Evolutionary conservation across 768 basidiomycete species (phyloP).

Genomic region (Agaricus blazei): DNA sequence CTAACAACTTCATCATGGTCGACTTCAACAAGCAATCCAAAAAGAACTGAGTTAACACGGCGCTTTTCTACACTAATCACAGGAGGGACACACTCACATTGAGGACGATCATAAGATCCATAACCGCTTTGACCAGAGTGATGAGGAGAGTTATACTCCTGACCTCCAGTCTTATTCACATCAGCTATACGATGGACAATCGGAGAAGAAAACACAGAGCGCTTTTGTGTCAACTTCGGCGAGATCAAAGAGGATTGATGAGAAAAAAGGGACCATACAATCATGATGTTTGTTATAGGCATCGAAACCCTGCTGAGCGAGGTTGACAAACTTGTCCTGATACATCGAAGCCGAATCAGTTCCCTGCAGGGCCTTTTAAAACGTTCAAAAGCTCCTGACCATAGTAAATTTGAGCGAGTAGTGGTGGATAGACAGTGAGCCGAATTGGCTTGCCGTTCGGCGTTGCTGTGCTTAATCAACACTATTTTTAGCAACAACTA

Average conservation of each 20-base stretch:
- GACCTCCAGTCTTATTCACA: conserved; percentile 55
- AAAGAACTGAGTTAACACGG: neutral
- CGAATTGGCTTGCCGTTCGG: too few relatives aligned
- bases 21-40: conserved; percentile 33
- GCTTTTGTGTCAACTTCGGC: conserved; percentile 8
- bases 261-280: conserved; percentile 22
- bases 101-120: conserved; percentile 17
- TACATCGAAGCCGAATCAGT: neutral
- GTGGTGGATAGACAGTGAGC: too few relatives aligned
- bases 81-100: conserved; percentile 20
- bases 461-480: too few relatives aligned
- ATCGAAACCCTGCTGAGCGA: conserved; percentile 64
- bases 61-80: neutral
- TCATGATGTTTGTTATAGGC: conserved; percentile 45
- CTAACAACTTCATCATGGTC: conserved; percentile 57
- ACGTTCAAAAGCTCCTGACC: neutral
- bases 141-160: conserved; percentile 56
- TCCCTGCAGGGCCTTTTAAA: too few relatives aligned
- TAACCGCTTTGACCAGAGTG: conserved; percentile 28
- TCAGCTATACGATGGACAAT: conserved; percentile 27
- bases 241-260: neutral
- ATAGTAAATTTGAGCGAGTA: neutral
- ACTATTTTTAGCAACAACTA: too few relatives aligned
- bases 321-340: conserved; percentile 22
- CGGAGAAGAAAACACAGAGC: conserved; percentile 11